These are phyloP conservation scores for Alnus rubra DNA, from an alignment of 306 rosid genomes.

Conservation along the genomic window DNA sequence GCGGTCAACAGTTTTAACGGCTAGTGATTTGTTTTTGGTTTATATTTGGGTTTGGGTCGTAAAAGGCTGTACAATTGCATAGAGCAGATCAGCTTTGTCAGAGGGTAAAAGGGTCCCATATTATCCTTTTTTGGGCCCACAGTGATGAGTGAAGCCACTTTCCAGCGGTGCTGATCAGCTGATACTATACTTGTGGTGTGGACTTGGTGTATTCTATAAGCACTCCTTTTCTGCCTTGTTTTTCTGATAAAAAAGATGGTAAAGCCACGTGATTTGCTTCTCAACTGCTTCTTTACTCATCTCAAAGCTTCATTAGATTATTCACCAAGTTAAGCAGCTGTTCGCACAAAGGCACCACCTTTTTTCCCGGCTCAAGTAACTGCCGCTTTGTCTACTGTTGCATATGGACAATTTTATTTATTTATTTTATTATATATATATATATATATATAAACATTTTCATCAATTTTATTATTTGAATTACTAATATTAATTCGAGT, in stretches of 20 bases:
- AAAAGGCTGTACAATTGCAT: too few species aligned
- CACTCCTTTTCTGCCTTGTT: neutral
- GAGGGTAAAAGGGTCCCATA: slow-evolving; percentile 2
- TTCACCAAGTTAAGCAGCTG: slow-evolving; percentile 16
- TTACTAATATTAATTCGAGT: too few species aligned
- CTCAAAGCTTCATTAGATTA: slow-evolving; percentile 14
- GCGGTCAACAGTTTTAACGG: slow-evolving; percentile 4
- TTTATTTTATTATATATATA: too few species aligned
- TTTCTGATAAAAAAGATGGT: slow-evolving; percentile 29
- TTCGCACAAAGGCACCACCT: neutral
- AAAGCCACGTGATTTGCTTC: slow-evolving; percentile 44
- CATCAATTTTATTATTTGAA: too few species aligned
- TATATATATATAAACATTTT: too few species aligned
- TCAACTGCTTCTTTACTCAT: slow-evolving; percentile 27
- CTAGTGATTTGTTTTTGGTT: neutral
- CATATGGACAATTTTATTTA: too few species aligned
- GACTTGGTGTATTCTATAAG: neutral
- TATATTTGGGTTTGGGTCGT: too few species aligned
- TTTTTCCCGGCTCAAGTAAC: slow-evolving; percentile 4
- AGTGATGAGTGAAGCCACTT: slow-evolving; percentile 14
- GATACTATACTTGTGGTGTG: slow-evolving; percentile 36
- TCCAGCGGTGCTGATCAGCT: slow-evolving; percentile 27
- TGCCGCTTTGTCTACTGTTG: neutral
- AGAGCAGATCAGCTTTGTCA: neutral
- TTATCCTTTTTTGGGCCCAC: slow-evolving; percentile 2